Evolutionary conservation across 345 rosid species (phyloP), one percentile per base, ranked within the genome.

Genomic region (Pistacia integerrima): DNA sequence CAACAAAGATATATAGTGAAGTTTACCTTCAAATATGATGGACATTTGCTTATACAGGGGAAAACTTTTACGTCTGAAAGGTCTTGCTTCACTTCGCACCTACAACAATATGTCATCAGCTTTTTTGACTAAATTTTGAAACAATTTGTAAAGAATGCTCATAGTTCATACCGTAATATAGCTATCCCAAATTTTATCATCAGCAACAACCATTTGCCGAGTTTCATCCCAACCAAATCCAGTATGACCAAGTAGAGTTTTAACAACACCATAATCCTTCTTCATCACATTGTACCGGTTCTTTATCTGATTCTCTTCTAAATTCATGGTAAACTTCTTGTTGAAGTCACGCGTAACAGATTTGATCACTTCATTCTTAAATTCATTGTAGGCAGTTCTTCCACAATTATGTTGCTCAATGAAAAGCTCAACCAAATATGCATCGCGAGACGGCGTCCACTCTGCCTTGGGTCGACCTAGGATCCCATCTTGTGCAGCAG

Each of bases 211-310:
- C 85, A 82, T 82, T 77, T 77, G 76, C 2, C 78, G 75, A 22
- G 81, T 79, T 77, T 79, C 83, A n/a, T 79, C 81, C 85, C 87
- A 84, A 51, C 74, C 67, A 75, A 84, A 84, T 44, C 76, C 82
- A 7, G 75, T 13, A 64, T 54, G 76, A 70, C 74, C 46, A 59
- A 82, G 82, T 56, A 84, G 58, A 12, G 78, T 79, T 76, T 79
- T 84, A 44, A 79, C 83, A 70, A 81, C 79, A 67, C 81, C 85
- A 38, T 77, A 84, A 49, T 84, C 83, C 79, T 79, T 81, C 76
- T 84, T 79, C 83, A 84, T 81, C 70, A 81, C 87, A 41, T 84
- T 84, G 77, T 79, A 84, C 8, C 83, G 83, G 48, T 84, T 84
- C 78, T 81, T 81, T 20, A 79, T 79, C 72, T 84, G 87, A 73